These are phyloP conservation scores for Plasmodium fragile DNA, from an alignment of 169 alveolate species.

Conservation along the genomic window DNA sequence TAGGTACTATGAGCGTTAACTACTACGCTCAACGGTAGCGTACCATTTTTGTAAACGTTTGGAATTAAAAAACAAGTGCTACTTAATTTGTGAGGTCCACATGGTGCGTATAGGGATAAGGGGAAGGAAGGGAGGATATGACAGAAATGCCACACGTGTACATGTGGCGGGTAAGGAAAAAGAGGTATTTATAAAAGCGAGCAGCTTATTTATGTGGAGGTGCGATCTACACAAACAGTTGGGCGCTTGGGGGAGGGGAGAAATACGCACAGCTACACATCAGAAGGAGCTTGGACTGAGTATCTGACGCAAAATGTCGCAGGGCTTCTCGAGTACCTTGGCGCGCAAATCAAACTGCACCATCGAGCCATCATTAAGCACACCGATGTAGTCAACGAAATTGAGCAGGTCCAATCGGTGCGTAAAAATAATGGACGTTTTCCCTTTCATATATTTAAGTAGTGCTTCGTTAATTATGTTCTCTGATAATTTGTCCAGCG, in stretches of 20 bases:
- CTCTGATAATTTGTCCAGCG: constrained; percentile 81
- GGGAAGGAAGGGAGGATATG: not conserved
- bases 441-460: constrained; percentile 55
- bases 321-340: constrained; percentile 40
- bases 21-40: not conserved
- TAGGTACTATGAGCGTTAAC: not conserved
- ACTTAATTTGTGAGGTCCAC: not conserved
- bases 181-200: not conserved
- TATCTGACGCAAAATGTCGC: constrained; percentile 20
- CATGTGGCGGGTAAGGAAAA: not conserved
- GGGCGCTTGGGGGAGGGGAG: not conserved
- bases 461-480: constrained; percentile 53
- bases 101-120: not conserved
- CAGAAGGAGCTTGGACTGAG: constrained; percentile 10
- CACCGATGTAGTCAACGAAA: constrained; percentile 69
- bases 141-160: not conserved
- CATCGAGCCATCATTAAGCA: constrained; percentile 45
- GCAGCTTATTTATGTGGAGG: not conserved
- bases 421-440: constrained; percentile 56
- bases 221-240: not conserved
- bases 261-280: not conserved
- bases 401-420: constrained; percentile 44
- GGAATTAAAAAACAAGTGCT: not conserved
- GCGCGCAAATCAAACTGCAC: constrained; percentile 45
- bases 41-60: not conserved